Evolutionary conservation across 2,329 filamentous ascomycete genomes (phyloP).

Genomic region (Bretziella fagacearum): DNA sequence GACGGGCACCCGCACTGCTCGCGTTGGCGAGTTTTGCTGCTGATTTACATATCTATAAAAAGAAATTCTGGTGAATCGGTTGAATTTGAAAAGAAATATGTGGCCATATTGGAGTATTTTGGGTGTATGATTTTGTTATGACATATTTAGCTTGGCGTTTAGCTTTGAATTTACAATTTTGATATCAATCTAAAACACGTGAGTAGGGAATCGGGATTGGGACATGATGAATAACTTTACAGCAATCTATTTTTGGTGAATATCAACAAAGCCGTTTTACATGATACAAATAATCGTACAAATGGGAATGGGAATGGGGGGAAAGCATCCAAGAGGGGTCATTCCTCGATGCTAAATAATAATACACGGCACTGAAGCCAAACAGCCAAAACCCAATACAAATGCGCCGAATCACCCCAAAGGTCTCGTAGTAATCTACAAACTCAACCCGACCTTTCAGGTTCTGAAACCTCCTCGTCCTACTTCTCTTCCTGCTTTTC

Average conservation of each 20-base stretch:
- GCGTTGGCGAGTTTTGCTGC: conserved; percentile 32
- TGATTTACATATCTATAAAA: background rate
- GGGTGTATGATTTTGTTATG: conserved; percentile 1
- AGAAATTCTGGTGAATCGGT: background rate
- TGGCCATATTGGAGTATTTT: background rate
- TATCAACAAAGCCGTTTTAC: background rate
- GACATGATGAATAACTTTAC: background rate
- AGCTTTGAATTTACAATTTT: conserved; percentile 4
- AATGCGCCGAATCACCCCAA: background rate
- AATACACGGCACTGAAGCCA: conserved; percentile 10
- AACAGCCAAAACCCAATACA: background rate
- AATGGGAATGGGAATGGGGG: background rate
- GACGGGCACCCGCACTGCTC: conserved; percentile 34
- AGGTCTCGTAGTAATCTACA: no score
- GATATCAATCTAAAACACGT: background rate
- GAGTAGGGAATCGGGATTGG: background rate
- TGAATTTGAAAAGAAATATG: background rate
- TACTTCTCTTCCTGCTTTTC: background rate
- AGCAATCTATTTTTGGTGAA: background rate
- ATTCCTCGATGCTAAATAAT: background rate
- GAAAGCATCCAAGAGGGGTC: background rate
- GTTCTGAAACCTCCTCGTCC: background rate
- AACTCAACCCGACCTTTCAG: background rate
- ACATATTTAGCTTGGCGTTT: conserved; percentile 3
- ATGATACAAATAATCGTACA: conserved; percentile 9